Evolutionary conservation across 176 grass and related monocot genomes (phyloP).

Genomic region (Oryza meyeriana): DNA sequence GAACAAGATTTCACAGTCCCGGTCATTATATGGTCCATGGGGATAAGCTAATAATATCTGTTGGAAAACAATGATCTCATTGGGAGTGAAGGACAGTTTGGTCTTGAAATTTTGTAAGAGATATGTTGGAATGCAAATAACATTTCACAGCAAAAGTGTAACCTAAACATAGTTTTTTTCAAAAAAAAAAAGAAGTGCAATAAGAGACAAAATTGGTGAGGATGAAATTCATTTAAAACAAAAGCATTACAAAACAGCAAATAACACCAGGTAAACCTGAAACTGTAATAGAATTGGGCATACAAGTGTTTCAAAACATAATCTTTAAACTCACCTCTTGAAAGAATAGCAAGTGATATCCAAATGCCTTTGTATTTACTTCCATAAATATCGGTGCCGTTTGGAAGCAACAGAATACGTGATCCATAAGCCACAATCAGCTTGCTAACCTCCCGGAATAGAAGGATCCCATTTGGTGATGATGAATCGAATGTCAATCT

Average conservation of each 20-base stretch:
- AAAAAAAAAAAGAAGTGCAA: neutral
- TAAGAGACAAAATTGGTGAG: neutral
- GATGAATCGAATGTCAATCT: slow-evolving; percentile 96
- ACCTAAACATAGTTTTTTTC: neutral
- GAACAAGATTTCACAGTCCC: neutral
- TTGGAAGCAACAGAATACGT: slow-evolving; percentile 85
- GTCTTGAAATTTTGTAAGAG: neutral
- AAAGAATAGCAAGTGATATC: slow-evolving; percentile 82
- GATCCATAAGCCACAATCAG: slow-evolving; percentile 95
- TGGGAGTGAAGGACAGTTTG: neutral
- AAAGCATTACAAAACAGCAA: neutral
- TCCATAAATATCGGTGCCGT: slow-evolving; percentile 70
- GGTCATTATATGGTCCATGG: neutral
- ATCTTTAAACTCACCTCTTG: slow-evolving; percentile 69
- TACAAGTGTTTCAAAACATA: slow-evolving; percentile 23
- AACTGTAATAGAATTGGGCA: neutral
- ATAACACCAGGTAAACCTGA: neutral
- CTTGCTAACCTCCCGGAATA: slow-evolving; percentile 98
- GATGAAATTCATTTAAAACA: neutral
- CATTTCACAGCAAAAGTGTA: neutral
- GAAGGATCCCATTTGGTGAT: slow-evolving; percentile 98
- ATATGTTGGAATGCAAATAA: neutral
- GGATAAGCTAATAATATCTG: neutral
- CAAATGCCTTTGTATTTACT: slow-evolving; percentile 99
- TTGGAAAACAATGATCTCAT: neutral